phyloP scores from a whole-genome alignment of 139 green algal species.

The Chlamydomonas schloesseri region DNA sequence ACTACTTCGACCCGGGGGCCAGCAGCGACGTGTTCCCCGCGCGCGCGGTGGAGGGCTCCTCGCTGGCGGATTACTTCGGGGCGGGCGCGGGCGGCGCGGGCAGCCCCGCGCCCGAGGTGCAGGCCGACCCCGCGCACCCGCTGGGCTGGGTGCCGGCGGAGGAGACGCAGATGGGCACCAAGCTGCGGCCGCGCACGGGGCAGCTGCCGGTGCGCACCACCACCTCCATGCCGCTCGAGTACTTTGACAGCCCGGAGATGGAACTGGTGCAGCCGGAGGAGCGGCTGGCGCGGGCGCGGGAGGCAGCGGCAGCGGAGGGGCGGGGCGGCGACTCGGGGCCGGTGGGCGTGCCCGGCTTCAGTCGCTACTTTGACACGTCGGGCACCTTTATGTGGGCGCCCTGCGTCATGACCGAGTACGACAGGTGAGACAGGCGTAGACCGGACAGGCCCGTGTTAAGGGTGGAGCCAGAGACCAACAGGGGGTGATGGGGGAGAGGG shows the following conservation, averaged over 20 bases:
- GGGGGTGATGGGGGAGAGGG: too few relatives aligned
- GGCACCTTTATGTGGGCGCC: conserved; percentile 73
- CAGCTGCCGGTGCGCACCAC: conserved; percentile 54
- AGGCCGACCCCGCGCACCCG: conserved; percentile 38
- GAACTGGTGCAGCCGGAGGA: conserved; percentile 58
- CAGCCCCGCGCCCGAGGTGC: background rate
- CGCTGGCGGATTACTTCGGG: conserved; percentile 32
- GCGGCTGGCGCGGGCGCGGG: conserved; percentile 46
- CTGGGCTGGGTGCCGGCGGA: conserved; percentile 66
- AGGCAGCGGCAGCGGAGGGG: background rate
- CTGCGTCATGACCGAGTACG: conserved; percentile 54
- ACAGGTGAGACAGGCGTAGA: conserved; percentile 46
- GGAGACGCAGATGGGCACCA: conserved; percentile 30
- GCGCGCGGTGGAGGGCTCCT: conserved; percentile 18
- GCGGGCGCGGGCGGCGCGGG: background rate
- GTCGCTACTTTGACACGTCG: conserved; percentile 67
- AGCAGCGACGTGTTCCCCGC: conserved; percentile 10
- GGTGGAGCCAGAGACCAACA: too few relatives aligned
- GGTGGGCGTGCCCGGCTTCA: conserved; percentile 56
- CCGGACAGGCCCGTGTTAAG: too few relatives aligned
- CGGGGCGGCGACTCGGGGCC: background rate
- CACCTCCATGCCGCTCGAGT: conserved; percentile 68
- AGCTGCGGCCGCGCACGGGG: conserved; percentile 57
- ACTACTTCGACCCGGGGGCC: conserved; percentile 20
- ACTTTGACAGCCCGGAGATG: conserved; percentile 76